These are phyloP conservation scores for Persicaria maculosa DNA, from an alignment of 148 eudicot species.

Conservation along the genomic window DNA sequence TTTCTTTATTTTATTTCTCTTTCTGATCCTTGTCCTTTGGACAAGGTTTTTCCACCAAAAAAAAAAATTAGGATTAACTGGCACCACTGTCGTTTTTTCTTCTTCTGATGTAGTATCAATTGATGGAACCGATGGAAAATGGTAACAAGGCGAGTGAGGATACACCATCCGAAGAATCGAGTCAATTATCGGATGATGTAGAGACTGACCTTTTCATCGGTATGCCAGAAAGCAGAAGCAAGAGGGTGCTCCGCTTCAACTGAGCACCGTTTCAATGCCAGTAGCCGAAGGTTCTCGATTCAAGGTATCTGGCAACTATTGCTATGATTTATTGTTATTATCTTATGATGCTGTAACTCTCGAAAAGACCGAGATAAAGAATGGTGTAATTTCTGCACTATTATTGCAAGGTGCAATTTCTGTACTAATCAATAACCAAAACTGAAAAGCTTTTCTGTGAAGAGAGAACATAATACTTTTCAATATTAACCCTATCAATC, in stretches of 20 bases:
- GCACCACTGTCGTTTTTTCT: too few relatives aligned
- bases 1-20: too few relatives aligned
- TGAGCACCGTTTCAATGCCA: background rate
- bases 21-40: too few relatives aligned
- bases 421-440: background rate
- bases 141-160: constrained; percentile 19
- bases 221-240: constrained; percentile 15
- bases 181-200: constrained; percentile 13
- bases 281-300: background rate
- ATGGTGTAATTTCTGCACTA: background rate
- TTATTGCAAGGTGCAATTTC: background rate
- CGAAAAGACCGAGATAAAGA: background rate
- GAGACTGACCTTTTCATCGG: constrained; percentile 18
- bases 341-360: background rate
- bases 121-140: constrained; percentile 10
- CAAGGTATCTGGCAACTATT: background rate
- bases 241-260: background rate
- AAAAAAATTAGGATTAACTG: too few relatives aligned
- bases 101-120: constrained; percentile 14
- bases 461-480: background rate
- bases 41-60: too few relatives aligned
- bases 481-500: too few relatives aligned
- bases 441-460: background rate
- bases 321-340: constrained; percentile 1
- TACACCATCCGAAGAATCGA: constrained; percentile 9